Evolutionary conservation across 768 basidiomycete genomes (phyloP).

Genomic region (Cantharellus cinnabarinus): DNA sequence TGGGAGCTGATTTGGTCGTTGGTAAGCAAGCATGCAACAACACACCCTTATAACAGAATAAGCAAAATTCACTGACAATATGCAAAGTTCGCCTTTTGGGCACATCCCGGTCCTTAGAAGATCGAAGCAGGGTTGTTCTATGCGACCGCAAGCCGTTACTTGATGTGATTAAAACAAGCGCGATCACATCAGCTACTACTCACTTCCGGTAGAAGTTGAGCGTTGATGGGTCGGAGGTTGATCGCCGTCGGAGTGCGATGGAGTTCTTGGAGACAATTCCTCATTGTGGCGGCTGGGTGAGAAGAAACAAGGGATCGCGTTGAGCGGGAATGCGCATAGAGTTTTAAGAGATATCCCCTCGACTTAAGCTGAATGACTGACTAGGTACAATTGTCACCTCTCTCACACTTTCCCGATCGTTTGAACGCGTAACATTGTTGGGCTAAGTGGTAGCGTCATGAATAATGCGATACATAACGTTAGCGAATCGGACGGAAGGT

Average conservation of each 20-base stretch:
- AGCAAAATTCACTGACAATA: background rate
- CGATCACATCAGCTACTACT: background rate
- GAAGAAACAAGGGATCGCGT: background rate
- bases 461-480: background rate
- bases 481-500: background rate
- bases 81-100: background rate
- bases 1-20: background rate
- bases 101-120: background rate
- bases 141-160: background rate
- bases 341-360: background rate
- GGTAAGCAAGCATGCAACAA: too few relatives aligned
- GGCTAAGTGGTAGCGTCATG: background rate
- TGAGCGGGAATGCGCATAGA: background rate
- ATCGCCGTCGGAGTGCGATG: background rate
- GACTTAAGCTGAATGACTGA: background rate
- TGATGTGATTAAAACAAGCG: background rate
- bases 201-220: background rate
- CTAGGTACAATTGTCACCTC: background rate
- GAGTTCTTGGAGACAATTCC: background rate
- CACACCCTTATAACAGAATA: background rate
- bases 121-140: background rate
- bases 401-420: background rate
- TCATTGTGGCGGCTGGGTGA: background rate
- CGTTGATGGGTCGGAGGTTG: background rate
- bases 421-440: background rate